phyloP scores from a whole-genome alignment of 2,329 filamentous ascomycete genomes.

The Verticillium isaacii region DNA sequence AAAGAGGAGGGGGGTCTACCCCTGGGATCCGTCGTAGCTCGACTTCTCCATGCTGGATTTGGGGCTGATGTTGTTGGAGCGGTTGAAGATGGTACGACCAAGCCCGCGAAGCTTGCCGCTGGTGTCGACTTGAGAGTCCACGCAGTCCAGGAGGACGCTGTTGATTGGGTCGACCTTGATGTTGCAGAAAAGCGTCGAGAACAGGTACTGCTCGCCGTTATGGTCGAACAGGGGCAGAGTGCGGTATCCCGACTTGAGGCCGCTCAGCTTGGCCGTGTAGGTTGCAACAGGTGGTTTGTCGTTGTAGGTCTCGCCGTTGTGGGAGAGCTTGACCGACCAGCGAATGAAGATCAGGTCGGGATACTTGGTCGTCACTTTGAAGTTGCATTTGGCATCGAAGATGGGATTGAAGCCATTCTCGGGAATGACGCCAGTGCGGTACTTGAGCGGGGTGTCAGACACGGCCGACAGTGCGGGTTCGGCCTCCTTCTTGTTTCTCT shows the following conservation, averaged over 20 bases:
- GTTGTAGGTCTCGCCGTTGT: conserved; percentile 66
- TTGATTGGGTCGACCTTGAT: conserved; percentile 63
- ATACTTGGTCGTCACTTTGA: conserved; percentile 88
- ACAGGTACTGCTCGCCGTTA: conserved; percentile 87
- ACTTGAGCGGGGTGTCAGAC: conserved; percentile 61
- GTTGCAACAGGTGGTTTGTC: conserved; percentile 69
- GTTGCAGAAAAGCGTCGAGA: conserved; percentile 89
- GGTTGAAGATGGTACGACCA: conserved; percentile 53
- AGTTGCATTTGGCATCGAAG: conserved; percentile 74
- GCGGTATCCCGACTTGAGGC: conserved; percentile 85
- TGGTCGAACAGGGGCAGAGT: conserved; percentile 85
- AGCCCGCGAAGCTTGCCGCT: conserved; percentile 51
- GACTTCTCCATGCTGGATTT: conserved; percentile 45
- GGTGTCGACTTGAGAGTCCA: conserved; percentile 24
- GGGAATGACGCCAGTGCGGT: conserved; percentile 73
- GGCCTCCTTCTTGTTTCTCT: conserved; percentile 78
- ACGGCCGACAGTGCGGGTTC: conserved; percentile 47
- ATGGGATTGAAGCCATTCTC: conserved; percentile 93
- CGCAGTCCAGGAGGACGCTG: conserved; percentile 50
- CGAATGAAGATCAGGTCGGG: conserved; percentile 91
- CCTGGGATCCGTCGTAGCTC: conserved; percentile 34
- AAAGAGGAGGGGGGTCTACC: not conserved
- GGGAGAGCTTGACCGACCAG: conserved; percentile 85
- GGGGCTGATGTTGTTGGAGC: conserved; percentile 44
- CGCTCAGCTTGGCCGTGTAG: conserved; percentile 88